Percentiles rank a stretch among this genome's conserved stretches.
phyloP scores from a whole-genome alignment of 1,284 basidiomycete species.

The Ustilago cynodontis region DNA sequence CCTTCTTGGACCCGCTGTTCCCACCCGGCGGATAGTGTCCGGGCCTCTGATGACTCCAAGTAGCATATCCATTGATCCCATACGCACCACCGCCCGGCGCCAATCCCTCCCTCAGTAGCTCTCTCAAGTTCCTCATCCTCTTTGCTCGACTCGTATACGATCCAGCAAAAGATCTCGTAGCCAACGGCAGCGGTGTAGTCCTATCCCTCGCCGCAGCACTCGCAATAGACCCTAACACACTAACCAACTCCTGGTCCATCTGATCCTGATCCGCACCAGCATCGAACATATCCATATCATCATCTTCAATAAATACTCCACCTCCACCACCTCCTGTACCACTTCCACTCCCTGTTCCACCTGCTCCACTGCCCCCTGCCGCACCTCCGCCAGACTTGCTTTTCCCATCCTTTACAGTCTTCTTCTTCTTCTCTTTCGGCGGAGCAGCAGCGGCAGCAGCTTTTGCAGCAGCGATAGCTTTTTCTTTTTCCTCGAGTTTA shows the following conservation, averaged over 20 bases:
- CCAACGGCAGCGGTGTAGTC: slow-evolving; percentile 59
- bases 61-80: slow-evolving; percentile 51
- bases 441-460: slow-evolving; percentile 50
- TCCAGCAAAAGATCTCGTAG: slow-evolving; percentile 56
- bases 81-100: slow-evolving; percentile 47
- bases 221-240: slow-evolving; percentile 53
- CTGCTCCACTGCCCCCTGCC: slow-evolving; percentile 8
- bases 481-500: slow-evolving; percentile 77
- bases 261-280: slow-evolving; percentile 58
- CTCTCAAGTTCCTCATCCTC: slow-evolving; percentile 58
- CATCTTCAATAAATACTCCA: slow-evolving; percentile 46
- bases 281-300: slow-evolving; percentile 62
- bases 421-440: slow-evolving; percentile 66
- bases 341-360: background rate
- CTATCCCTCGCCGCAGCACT: slow-evolving; percentile 50
- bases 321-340: background rate
- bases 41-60: slow-evolving; percentile 23
- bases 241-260: slow-evolving; percentile 58
- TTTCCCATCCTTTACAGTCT: slow-evolving; percentile 37
- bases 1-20: slow-evolving; percentile 19
- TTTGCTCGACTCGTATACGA: slow-evolving; percentile 56
- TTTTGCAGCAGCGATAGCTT: slow-evolving; percentile 61
- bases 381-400: slow-evolving; percentile 18
- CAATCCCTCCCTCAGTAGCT: slow-evolving; percentile 58
- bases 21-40: background rate